A percentile compares a stretch with the other conserved stretches of the same genome.
phyloP scores from a whole-genome alignment of 2,329 filamentous ascomycete species.

The Paraconiothyrium sp. region DNA sequence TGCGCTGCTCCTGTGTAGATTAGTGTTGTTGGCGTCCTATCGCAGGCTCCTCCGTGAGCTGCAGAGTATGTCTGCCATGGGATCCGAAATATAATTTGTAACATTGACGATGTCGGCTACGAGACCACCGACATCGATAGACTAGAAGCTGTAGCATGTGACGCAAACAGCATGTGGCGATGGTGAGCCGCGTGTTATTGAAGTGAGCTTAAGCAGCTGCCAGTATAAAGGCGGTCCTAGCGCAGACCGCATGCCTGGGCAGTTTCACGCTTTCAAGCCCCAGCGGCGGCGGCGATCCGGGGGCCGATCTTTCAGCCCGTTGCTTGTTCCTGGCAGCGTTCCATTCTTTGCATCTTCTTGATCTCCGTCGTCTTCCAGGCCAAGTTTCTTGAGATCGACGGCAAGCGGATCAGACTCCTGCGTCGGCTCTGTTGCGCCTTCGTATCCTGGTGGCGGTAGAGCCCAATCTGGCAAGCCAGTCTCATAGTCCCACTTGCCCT shows the following conservation, averaged over 20 bases:
- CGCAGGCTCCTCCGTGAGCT: background rate
- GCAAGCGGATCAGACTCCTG: conserved; percentile 57
- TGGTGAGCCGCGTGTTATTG: background rate
- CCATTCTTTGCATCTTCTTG: conserved; percentile 17
- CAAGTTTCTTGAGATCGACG: conserved; percentile 55
- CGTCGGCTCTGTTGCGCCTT: conserved; percentile 74
- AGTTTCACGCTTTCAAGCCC: conserved; percentile 18
- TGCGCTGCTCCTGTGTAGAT: background rate
- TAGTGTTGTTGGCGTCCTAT: background rate
- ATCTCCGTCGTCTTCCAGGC: conserved; percentile 42
- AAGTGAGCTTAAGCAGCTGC: conserved; percentile 12
- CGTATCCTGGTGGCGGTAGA: conserved; percentile 76
- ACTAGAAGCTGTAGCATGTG: background rate
- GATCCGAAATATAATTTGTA: background rate
- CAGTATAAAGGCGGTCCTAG: background rate
- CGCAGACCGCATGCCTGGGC: background rate
- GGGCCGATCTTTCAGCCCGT: conserved; percentile 1
- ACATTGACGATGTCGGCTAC: background rate
- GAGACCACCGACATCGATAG: background rate
- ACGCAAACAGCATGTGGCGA: conserved; percentile 3
- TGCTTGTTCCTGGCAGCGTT: background rate
- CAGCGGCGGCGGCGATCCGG: conserved; percentile 20
- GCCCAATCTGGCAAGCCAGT: conserved; percentile 89
- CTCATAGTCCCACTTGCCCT: conserved; percentile 86
- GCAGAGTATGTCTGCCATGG: background rate